Evolutionary conservation across 148 eudicot genomes (phyloP).

Genomic region (Camellia japonica): DNA sequence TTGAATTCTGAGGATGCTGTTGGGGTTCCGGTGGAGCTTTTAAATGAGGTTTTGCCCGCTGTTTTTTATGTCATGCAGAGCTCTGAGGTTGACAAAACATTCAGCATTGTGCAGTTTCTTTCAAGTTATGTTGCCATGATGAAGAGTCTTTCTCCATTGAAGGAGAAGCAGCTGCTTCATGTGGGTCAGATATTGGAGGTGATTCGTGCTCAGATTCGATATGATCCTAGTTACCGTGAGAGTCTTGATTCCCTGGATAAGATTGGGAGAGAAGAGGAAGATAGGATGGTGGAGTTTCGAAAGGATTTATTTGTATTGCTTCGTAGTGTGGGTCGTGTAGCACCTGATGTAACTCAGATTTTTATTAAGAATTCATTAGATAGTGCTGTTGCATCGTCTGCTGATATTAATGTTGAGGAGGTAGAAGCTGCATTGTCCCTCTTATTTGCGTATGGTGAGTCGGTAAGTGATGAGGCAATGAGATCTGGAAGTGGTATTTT

Average conservation of each 20-base stretch:
- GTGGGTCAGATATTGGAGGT: conserved; percentile 84
- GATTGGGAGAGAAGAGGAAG: conserved; percentile 89
- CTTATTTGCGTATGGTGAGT: conserved; percentile 87
- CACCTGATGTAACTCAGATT: conserved; percentile 77
- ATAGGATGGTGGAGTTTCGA: conserved; percentile 82
- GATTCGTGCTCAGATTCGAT: conserved; percentile 70
- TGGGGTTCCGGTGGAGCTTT: conserved; percentile 52
- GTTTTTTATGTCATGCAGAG: conserved; percentile 72
- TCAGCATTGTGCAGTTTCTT: conserved; percentile 77
- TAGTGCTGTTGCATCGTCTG: conserved; percentile 56
- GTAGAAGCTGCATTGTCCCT: conserved; percentile 92
- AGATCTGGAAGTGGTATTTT: conserved; percentile 63
- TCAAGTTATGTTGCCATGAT: conserved; percentile 82
- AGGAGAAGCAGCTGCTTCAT: conserved; percentile 69
- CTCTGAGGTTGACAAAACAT: conserved; percentile 66
- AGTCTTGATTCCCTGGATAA: conserved; percentile 77
- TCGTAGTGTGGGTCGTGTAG: conserved; percentile 84
- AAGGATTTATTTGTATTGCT: conserved; percentile 79
- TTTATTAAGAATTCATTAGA: conserved; percentile 73
- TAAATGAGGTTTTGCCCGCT: conserved; percentile 89
- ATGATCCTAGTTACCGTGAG: conserved; percentile 71
- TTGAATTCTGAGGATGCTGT: conserved; percentile 58
- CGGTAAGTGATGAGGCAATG: conserved; percentile 72
- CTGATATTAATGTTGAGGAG: conserved; percentile 84
- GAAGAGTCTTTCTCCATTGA: conserved; percentile 65